A percentile compares a stretch with the other conserved stretches of the same genome.
These are phyloP conservation scores for Alternaria sp. DNA, from an alignment of 2,329 filamentous ascomycete genomes.

Conservation along the genomic window DNA sequence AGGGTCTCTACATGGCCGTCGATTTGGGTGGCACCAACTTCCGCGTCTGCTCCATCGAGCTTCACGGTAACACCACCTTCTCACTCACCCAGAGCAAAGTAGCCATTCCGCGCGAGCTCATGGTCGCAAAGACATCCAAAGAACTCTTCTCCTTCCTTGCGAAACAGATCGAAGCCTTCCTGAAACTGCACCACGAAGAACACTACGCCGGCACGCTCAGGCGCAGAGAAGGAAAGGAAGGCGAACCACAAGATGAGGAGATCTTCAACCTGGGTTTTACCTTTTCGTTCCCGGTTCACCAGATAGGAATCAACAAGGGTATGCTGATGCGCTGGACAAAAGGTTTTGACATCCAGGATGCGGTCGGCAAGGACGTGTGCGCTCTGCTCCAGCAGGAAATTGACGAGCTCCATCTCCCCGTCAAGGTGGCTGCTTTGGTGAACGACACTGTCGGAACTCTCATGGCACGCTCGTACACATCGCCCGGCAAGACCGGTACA, in stretches of 20 bases:
- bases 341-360: conserved; percentile 96
- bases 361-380: conserved; percentile 93
- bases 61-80: conserved; percentile 95
- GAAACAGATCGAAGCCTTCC: conserved; percentile 88
- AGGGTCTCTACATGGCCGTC: conserved; percentile 95
- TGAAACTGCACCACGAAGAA: conserved; percentile 85
- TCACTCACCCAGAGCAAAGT: conserved; percentile 93
- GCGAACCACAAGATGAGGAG: conserved; percentile 70
- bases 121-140: conserved; percentile 84
- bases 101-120: conserved; percentile 86
- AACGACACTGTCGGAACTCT: conserved; percentile 98
- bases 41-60: conserved; percentile 91
- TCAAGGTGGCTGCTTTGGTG: conserved; percentile 93
- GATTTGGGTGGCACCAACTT: conserved; percentile 99
- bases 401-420: conserved; percentile 83
- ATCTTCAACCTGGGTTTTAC: conserved; percentile 97
- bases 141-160: conserved; percentile 94
- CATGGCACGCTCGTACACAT: conserved; percentile 96
- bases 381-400: conserved; percentile 88
- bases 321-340: conserved; percentile 97
- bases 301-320: conserved; percentile 94
- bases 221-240: conserved; percentile 68
- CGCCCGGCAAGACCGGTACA: conserved; percentile 83
- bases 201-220: conserved; percentile 77
- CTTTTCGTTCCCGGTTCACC: conserved; percentile 96